A percentile compares a stretch with the other conserved stretches of the same genome.
Evolutionary conservation across 495 filamentous ascomycete species (phyloP).

Genomic region (Lasiosphaeria hispida): DNA sequence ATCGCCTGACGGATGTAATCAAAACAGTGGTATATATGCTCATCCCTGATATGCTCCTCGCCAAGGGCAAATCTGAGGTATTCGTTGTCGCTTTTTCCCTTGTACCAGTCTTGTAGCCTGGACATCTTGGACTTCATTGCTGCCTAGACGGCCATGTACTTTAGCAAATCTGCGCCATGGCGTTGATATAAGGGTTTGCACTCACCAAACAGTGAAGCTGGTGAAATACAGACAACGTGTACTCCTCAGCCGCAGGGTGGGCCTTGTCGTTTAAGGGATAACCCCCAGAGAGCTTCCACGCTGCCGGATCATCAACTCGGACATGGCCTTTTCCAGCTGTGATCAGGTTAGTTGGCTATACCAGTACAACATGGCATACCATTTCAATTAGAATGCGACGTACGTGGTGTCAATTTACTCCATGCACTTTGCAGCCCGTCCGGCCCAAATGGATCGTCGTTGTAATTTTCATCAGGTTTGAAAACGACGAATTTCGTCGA

Average conservation of each 20-base stretch:
- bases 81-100: constrained; percentile 15
- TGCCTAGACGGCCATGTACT: background rate
- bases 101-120: constrained; percentile 15
- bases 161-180: background rate
- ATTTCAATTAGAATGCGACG: background rate
- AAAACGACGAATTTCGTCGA: constrained; percentile 5
- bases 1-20: constrained; percentile 18
- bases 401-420: constrained; percentile 9
- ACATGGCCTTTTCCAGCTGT: constrained; percentile 16
- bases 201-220: constrained; percentile 23
- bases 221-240: constrained; percentile 21
- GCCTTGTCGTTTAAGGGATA: constrained; percentile 8
- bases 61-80: constrained; percentile 11
- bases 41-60: constrained; percentile 11
- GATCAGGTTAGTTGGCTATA: background rate
- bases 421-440: constrained; percentile 3
- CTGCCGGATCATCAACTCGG: constrained; percentile 11
- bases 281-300: constrained; percentile 6
- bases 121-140: constrained; percentile 16
- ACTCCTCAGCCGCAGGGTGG: constrained; percentile 9
- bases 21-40: constrained; percentile 20
- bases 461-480: constrained; percentile 4
- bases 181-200: background rate
- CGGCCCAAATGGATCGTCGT: constrained; percentile 15
- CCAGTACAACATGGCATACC: too few species aligned